phyloP scores from a whole-genome alignment of 2,329 filamentous ascomycete species.

The Cercospora sp. region DNA sequence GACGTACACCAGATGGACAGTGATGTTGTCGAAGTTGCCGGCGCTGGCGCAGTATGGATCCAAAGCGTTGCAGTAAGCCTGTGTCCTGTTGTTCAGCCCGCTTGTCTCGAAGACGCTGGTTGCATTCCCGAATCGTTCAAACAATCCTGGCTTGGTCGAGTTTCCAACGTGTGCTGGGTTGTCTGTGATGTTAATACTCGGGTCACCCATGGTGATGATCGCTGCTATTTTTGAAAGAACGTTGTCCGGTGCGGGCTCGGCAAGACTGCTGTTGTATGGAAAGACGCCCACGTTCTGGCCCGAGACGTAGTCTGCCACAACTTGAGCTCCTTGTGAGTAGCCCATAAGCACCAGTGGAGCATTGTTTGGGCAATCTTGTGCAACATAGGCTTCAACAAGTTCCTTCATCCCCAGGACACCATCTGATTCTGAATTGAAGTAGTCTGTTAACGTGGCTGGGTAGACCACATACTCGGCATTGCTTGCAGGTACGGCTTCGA shows the following conservation, averaged over 20 bases:
- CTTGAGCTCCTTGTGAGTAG: constrained; percentile 31
- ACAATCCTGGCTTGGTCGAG: constrained; percentile 24
- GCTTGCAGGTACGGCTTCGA: constrained; percentile 14
- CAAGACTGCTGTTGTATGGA: constrained; percentile 18
- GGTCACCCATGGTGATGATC: constrained; percentile 25
- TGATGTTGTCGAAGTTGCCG: constrained; percentile 17
- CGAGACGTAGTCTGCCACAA: constrained; percentile 22
- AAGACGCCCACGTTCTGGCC: constrained; percentile 22
- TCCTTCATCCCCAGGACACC: constrained; percentile 21
- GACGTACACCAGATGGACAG: constrained; percentile 24
- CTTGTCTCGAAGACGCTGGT: constrained; percentile 11
- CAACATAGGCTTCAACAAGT: constrained; percentile 19
- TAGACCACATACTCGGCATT: constrained; percentile 26
- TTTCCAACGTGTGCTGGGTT: constrained; percentile 26
- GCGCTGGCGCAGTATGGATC: constrained; percentile 26
- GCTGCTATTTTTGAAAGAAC: constrained; percentile 20
- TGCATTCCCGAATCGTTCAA: constrained; percentile 17
- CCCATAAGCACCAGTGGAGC: constrained; percentile 26
- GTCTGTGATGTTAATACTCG: constrained; percentile 17
- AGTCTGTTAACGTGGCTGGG: constrained; percentile 24
- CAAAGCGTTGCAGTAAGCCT: constrained; percentile 25
- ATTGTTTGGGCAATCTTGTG: constrained; percentile 20
- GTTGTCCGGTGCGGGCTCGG: constrained; percentile 15
- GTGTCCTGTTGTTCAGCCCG: constrained; percentile 7
- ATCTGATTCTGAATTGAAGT: constrained; percentile 24